Conservation (phyloP, 2,329 filamentous ascomycete genomes). For the Penicillium sp. region DNA sequence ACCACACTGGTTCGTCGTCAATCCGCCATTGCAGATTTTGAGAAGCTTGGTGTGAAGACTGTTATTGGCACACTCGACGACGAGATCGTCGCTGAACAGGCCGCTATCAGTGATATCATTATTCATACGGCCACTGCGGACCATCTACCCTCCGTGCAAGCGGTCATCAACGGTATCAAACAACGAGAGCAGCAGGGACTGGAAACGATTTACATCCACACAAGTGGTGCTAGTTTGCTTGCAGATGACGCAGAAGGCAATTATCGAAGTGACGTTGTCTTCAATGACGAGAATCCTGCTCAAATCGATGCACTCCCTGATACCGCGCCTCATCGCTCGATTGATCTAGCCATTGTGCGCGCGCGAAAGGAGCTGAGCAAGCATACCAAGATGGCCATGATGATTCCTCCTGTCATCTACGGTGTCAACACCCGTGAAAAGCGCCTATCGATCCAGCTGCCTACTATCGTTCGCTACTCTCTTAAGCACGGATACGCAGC, state of each 20-base stretch:
- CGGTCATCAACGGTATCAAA: slow-evolving; percentile 47
- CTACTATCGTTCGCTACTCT: slow-evolving; percentile 49
- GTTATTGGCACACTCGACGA: slow-evolving; percentile 1
- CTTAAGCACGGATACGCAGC: slow-evolving; percentile 50
- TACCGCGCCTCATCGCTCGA: not conserved
- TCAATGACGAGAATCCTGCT: not conserved
- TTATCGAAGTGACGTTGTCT: not conserved
- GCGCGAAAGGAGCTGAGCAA: not conserved
- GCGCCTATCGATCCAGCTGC: slow-evolving; percentile 50
- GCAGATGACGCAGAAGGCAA: not conserved
- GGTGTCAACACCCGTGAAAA: slow-evolving; percentile 45
- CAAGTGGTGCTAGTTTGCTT: not conserved
- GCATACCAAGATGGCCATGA: slow-evolving; percentile 9
- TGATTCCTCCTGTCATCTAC: slow-evolving; percentile 10
- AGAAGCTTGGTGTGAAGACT: slow-evolving; percentile 36
- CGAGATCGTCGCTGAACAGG: slow-evolving; percentile 26
- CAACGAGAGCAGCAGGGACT: slow-evolving; percentile 39
- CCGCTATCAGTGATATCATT: slow-evolving; percentile 45
- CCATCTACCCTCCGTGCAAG: slow-evolving; percentile 48
- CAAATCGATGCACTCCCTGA: not conserved
- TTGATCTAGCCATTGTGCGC: slow-evolving; percentile 1
- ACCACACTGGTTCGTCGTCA: slow-evolving; percentile 42
- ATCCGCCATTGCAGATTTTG: slow-evolving; percentile 33
- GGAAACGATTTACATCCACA: slow-evolving; percentile 52
- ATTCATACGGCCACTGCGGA: slow-evolving; percentile 54